Base-by-base conservation (phyloP, 768 basidiomycete genomes). In the Agaricus blazei region DNA sequence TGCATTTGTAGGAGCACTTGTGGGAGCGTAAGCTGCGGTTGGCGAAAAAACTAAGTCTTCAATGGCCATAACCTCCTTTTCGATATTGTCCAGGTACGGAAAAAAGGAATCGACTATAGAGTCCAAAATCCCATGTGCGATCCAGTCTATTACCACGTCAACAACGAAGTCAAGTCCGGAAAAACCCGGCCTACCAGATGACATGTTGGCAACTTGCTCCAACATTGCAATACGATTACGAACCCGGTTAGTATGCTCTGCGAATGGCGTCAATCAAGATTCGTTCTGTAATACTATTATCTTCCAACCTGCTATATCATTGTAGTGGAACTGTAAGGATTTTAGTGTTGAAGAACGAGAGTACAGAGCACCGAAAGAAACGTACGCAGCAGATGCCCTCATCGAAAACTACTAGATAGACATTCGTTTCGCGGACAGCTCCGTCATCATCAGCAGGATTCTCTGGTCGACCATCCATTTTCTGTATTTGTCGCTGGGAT, bases 81-180 rank as follows among this genome's bases (percentile, higher is more conserved):
- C 91, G 37, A 97, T 87, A 56, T 85, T 83, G 59, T 85, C 80
- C 56, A 94, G 73, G 56, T 93, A 78, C 1, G 92, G 92, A 67
- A 93, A 93, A 71, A 95, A 95, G 0, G 90, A 87, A 65, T 98
- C 94, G 23, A 98, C 93, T 51, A 98, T 85, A 1, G 93, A 95
- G 64, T 97, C 95, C 60, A 98, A 73, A 52, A 97, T 78, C 23
- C 87, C 89, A 68, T 98, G 93, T 0, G 92, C 93, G 60, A 98
- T 90, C 92, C 93, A 96, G 65, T 94, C 94, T 93, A 59, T 38
- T 24, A 19, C 28, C n/a, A 56, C 28, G 27, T 52, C 57, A 28
- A 7, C 23, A 11, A 15, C 19, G 2, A 46, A 24, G 34, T 29
- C 43, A n/a, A 26, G 37, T 19, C 19, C 9, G 23, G 48, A 37